A percentile compares a stretch with the other conserved stretches of the same genome.
Conservation (phyloP, 169 alveolate genomes). For the Babesia ovis region DNA sequence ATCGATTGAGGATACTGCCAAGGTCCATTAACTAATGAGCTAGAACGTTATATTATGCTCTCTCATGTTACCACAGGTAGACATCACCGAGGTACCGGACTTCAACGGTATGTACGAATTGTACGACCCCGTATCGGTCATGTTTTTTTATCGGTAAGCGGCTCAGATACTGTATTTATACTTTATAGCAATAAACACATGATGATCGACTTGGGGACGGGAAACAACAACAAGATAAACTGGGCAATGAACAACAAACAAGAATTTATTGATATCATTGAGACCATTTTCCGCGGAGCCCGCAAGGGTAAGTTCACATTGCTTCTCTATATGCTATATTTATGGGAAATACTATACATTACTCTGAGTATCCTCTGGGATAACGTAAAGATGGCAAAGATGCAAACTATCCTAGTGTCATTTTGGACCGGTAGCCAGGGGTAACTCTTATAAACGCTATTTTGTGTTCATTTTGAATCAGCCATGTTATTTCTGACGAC, state of each 20-base stretch:
- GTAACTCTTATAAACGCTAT: no score
- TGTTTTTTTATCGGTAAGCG: conserved; percentile 92
- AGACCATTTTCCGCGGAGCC: conserved; percentile 96
- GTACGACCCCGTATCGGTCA: conserved; percentile 97
- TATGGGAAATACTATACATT: no score
- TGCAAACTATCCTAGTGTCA: no score
- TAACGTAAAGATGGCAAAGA: no score
- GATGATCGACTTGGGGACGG: conserved; percentile 99
- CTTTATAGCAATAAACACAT: conserved; percentile 93
- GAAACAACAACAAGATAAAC: conserved; percentile 97
- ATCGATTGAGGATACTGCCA: no score
- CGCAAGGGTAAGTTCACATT: conserved; percentile 88
- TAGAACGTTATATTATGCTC: no score
- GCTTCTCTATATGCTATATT: not conserved
- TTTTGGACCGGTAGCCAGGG: no score
- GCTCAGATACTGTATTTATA: not conserved
- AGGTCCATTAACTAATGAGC: no score
- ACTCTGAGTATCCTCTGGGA: no score
- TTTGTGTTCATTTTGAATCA: no score
- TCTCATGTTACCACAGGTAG: conserved; percentile 75
- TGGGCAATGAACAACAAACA: conserved; percentile 97
- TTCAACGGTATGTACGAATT: conserved; percentile 98
- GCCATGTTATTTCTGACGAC: no score
- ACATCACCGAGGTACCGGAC: conserved; percentile 98
- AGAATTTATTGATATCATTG: conserved; percentile 96